phyloP scores from a whole-genome alignment of 495 filamentous ascomycete genomes.

The Delitschia confertaspora region DNA sequence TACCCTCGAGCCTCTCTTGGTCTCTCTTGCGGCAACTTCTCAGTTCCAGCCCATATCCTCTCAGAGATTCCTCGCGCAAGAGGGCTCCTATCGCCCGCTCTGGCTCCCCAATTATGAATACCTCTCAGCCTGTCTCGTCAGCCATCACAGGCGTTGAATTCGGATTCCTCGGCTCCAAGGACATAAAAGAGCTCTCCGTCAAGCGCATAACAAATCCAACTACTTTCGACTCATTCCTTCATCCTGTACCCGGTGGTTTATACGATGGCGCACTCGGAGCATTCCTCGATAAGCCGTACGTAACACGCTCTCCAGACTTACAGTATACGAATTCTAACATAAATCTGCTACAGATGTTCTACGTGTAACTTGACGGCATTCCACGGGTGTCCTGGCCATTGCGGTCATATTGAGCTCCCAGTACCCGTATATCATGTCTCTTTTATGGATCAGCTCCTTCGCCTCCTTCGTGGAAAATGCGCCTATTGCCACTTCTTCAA shows the following conservation, averaged over 20 bases:
- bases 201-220: slow-evolving; percentile 81
- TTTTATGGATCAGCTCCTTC: slow-evolving; percentile 82
- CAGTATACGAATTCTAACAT: slow-evolving; percentile 1
- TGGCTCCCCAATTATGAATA: slow-evolving; percentile 51
- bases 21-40: too few species aligned
- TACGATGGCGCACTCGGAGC: slow-evolving; percentile 93
- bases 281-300: slow-evolving; percentile 72
- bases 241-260: slow-evolving; percentile 77
- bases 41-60: too few species aligned
- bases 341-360: slow-evolving; percentile 54
- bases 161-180: slow-evolving; percentile 64
- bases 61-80: too few species aligned
- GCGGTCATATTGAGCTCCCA: slow-evolving; percentile 90
- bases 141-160: slow-evolving; percentile 84
- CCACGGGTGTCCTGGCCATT: slow-evolving; percentile 78
- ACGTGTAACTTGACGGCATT: slow-evolving; percentile 70
- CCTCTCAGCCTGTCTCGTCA: slow-evolving; percentile 80
- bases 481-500: slow-evolving; percentile 79
- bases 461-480: slow-evolving; percentile 77
- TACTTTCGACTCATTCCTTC: slow-evolving; percentile 81
- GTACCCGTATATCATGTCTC: slow-evolving; percentile 86
- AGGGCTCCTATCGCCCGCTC: background rate
- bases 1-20: too few species aligned
- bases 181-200: slow-evolving; percentile 83
- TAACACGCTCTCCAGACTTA: slow-evolving; percentile 6